Percentiles rank a stretch among this genome's conserved stretches.
phyloP scores from a whole-genome alignment of 2,329 filamentous ascomycete species.

The Pyrenophora teres region DNA sequence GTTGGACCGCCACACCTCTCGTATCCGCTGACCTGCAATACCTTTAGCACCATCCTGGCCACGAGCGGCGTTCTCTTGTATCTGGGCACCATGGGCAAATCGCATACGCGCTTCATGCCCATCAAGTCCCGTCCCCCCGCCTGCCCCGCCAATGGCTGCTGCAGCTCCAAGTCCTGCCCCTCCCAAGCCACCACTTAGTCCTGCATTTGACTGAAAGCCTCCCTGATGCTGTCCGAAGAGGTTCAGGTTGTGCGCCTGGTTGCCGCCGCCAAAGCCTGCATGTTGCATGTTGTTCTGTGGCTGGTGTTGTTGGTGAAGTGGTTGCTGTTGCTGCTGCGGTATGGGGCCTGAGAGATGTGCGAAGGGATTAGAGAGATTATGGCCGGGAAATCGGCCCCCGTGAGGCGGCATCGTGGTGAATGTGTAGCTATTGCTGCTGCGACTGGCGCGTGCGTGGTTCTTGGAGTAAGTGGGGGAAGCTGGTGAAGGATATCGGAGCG shows the following conservation, averaged over 20 bases:
- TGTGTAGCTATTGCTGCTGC: conserved; percentile 25
- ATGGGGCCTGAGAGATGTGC: conserved; percentile 56
- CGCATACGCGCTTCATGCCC: conserved; percentile 88
- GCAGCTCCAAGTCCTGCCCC: conserved; percentile 64
- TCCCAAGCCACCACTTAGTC: conserved; percentile 58
- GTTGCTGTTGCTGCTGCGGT: conserved; percentile 29
- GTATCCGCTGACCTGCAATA: conserved; percentile 73
- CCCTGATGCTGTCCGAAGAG: conserved; percentile 52
- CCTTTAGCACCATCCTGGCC: conserved; percentile 62
- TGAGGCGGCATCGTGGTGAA: conserved; percentile 60
- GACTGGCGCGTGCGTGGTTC: conserved; percentile 14
- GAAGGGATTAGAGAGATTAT: conserved; percentile 64
- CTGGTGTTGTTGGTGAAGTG: conserved; percentile 54
- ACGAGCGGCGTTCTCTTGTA: conserved; percentile 57
- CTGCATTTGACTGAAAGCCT: conserved; percentile 57
- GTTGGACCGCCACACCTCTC: conserved; percentile 95
- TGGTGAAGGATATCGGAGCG: neutral
- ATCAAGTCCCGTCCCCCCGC: conserved; percentile 69
- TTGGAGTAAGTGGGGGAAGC: neutral
- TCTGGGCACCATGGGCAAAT: conserved; percentile 73
- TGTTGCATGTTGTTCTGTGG: conserved; percentile 66
- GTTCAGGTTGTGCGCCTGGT: conserved; percentile 66
- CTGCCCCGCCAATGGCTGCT: conserved; percentile 55
- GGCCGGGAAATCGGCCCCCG: conserved; percentile 62
- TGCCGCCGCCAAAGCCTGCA: conserved; percentile 64